Evolutionary conservation across 176 grass and related monocot species (phyloP), one percentile per base, ranked within the genome.

Genomic region (Chrysopogon serrulatus): DNA sequence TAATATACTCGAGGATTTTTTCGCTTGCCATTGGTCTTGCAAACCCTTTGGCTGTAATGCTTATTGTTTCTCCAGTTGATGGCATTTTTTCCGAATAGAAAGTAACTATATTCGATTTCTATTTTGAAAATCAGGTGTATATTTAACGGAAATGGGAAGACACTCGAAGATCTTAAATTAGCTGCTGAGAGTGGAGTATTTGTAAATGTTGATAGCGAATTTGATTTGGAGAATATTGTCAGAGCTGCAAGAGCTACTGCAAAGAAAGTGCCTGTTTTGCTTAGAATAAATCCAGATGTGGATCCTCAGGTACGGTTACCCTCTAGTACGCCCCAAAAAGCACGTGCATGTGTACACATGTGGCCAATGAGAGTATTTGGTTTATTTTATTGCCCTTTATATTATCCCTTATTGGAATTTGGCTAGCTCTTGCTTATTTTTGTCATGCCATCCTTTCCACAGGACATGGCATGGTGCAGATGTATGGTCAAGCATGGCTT

Each of bases 91-190:
- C 36, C 35, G 15, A 54, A 71, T 6, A 74, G 41, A 45, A n/a
- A 32, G 43, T 73, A 57, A 73, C 42, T 70, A 24, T 69, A 3
- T 60, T 68, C 18, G 79, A 3, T 83, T 48, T 86, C 47, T 67
- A 47, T 88, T 94, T 91, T 90, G 44, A 92, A 82, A 65, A 76
- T 80, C 92, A 98, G 92, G 91, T 98, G 96, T 83, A 98, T 98
- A 87, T 95, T 98, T 79, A 98, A 98, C 51, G 96, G 96, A 87
- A 98, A 98, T 83, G 96, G 96, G 30, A 98, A 98, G 68, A 82
- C 92, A 43, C 75, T 94, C 43, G 93, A 98, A 34, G 93, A 98
- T 70, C 92, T 98, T 36, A 40, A 92, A 87, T 94, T 98, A 82
- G 96, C 96, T 79, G 96, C 93, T 76, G 84, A 92, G 83, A 90